Conservation (phyloP, 495 filamentous ascomycete species). For the Thermothielavioides terrestris region DNA sequence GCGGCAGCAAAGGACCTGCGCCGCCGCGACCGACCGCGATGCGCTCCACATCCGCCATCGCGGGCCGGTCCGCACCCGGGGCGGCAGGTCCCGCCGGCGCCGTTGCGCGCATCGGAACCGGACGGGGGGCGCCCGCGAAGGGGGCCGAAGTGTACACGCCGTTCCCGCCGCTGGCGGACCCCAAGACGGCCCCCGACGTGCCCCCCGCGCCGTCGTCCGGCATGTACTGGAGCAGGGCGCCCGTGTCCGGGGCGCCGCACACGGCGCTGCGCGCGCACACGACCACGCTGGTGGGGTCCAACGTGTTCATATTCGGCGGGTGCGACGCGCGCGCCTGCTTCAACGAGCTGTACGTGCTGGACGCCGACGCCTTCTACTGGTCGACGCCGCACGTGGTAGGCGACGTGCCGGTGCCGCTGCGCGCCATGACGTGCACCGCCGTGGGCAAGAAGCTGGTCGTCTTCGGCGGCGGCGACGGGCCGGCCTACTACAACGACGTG, state of each 20-base stretch:
- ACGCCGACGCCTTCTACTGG: slow-evolving; percentile 59
- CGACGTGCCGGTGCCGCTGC: slow-evolving; percentile 51
- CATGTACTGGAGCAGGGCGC: slow-evolving; percentile 60
- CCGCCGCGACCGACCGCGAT: slow-evolving; percentile 31
- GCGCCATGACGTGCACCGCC: slow-evolving; percentile 59
- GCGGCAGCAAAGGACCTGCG: slow-evolving; percentile 24
- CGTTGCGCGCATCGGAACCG: slow-evolving; percentile 17
- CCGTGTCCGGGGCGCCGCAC: slow-evolving; percentile 47
- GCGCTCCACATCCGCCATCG: slow-evolving; percentile 47
- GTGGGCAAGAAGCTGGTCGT: slow-evolving; percentile 58
- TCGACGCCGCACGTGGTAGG: slow-evolving; percentile 49
- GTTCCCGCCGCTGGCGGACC: slow-evolving; percentile 50
- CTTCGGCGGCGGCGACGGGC: slow-evolving; percentile 58
- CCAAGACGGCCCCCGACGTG: slow-evolving; percentile 48
- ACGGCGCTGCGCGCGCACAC: slow-evolving; percentile 54
- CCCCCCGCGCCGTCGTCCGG: slow-evolving; percentile 53
- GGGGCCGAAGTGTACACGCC: slow-evolving; percentile 30
- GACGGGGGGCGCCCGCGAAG: slow-evolving; percentile 23
- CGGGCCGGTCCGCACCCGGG: slow-evolving; percentile 24
- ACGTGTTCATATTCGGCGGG: slow-evolving; percentile 58
- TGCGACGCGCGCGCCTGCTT: slow-evolving; percentile 56
- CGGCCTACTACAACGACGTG: slow-evolving; percentile 60
- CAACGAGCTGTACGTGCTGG: slow-evolving; percentile 56
- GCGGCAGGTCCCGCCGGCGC: not conserved
- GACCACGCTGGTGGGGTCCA: slow-evolving; percentile 51